phyloP scores from a whole-genome alignment of 2,329 filamentous ascomycete species.

The Colletotrichum sidae region DNA sequence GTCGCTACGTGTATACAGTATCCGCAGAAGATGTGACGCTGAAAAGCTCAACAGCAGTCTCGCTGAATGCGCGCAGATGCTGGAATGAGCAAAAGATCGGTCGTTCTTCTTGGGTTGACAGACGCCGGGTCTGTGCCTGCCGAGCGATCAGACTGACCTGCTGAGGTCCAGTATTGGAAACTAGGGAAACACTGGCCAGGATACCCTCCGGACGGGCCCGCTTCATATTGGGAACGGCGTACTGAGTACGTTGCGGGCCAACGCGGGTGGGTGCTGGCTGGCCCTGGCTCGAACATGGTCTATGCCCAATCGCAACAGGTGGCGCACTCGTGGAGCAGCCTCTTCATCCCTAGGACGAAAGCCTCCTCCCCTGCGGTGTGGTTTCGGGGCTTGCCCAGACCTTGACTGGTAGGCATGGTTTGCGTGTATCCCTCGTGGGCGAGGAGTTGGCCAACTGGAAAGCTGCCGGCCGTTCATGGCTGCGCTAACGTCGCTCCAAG shows the following conservation, averaged over 20 bases:
- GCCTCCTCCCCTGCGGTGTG: constrained; percentile 11
- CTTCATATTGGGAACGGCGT: constrained; percentile 36
- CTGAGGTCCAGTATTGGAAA: constrained; percentile 15
- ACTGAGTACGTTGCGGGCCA: constrained; percentile 28
- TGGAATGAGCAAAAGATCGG: constrained; percentile 13
- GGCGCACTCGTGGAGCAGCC: constrained; percentile 4
- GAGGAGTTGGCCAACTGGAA: constrained; percentile 58
- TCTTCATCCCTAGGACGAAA: constrained; percentile 7
- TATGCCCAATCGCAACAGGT: constrained; percentile 29
- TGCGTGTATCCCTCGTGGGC: constrained; percentile 38
- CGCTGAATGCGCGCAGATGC: constrained; percentile 21
- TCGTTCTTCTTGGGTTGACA: constrained; percentile 16
- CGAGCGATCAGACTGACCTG: constrained; percentile 33
- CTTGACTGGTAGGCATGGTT: constrained; percentile 10
- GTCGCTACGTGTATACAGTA: neutral
- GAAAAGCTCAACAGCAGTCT: neutral
- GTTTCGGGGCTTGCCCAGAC: constrained; percentile 12
- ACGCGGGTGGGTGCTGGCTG: constrained; percentile 31
- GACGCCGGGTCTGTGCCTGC: constrained; percentile 28
- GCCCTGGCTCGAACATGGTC: constrained; percentile 24
- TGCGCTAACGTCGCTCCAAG: constrained; percentile 53
- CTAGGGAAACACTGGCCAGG: constrained; percentile 14
- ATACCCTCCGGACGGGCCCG: constrained; percentile 33
- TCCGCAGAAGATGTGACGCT: no score
- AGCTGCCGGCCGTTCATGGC: constrained; percentile 50